Evolutionary conservation across 2,329 filamentous ascomycete species (phyloP), one percentile per base, ranked within the genome.

Genomic region (Mycocentrospora acerina): DNA sequence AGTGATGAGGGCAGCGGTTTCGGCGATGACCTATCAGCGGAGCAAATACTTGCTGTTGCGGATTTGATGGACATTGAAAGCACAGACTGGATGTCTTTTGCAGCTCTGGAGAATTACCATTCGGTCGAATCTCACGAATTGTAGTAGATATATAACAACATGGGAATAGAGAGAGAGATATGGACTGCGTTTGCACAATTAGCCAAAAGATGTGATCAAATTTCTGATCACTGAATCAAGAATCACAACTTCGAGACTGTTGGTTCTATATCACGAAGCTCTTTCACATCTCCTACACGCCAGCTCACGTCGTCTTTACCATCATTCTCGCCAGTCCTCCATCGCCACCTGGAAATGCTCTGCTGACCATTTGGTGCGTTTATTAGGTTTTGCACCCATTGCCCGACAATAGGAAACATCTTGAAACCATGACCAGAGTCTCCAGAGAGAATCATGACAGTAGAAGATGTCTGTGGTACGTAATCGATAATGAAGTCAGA

Each of bases 341-440:
- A 82, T 13, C 69, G 57, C 78, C 78, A 82, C 17, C 75, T 61
- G 3, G 56, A 35, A 13, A 72, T 58, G 1, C 56, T 57, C 57
- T 82, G 78, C 26, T 62, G 53, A 0, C 67, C 63, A 2, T 69
- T 62, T 15, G 46, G 28, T 24, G 50, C 42, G 14, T 70, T 65
- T 0, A 82, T 34, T 4, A 82, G 48, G 9, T 72, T 66, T 29
- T 60, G 67, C 2, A 81, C 72, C 76, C 59, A 82, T n/a, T 64
- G 57, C 0, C 80, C 79, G n/a, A 80, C 66, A 16, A 81, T 70
- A 0, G 79, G 80, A 32, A 83, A 70, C 76, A 82, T 80, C 61
- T 83, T 82, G 59, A 82, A 82, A 0, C 74, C 78, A 51, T 83
- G 80, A 0, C 79, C 80, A 1, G 79, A 83, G 51, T 83, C 80